phyloP scores from a whole-genome alignment of 2,329 filamentous ascomycete species.

The Dactylellina haptotyla region DNA sequence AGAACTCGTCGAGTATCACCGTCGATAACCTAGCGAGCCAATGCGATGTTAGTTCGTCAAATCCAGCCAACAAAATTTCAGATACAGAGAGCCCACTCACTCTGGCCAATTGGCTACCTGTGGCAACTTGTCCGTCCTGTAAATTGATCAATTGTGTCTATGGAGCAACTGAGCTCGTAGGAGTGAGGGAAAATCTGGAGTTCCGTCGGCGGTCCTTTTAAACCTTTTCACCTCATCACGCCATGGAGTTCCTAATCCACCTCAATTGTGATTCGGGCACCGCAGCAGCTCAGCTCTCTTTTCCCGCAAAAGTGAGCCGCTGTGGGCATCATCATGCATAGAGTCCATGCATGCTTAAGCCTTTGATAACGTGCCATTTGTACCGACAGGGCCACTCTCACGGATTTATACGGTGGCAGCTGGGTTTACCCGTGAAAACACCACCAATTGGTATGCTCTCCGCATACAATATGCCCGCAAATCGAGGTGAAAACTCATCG shows the following conservation, averaged over 20 bases:
- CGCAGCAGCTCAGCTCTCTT: slow-evolving; percentile 4
- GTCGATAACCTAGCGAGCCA: too few species aligned
- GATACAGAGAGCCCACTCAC: neutral
- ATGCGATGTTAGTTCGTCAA: too few species aligned
- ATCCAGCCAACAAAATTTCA: too few species aligned
- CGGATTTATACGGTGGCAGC: neutral
- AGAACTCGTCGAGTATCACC: too few species aligned
- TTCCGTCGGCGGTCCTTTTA: slow-evolving; percentile 3
- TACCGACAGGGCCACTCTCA: slow-evolving; percentile 13
- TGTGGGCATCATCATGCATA: slow-evolving; percentile 45
- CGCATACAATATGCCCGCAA: neutral
- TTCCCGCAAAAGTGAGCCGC: slow-evolving; percentile 11
- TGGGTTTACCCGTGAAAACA: neutral
- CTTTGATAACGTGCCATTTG: slow-evolving; percentile 46
- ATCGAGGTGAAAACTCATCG: neutral
- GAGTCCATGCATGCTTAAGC: slow-evolving; percentile 19
- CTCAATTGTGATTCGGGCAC: slow-evolving; percentile 9
- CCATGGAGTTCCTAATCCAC: slow-evolving; percentile 1
- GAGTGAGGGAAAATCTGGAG: neutral
- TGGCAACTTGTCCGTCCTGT: neutral
- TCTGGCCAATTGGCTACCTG: neutral
- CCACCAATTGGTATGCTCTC: neutral
- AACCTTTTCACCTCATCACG: slow-evolving; percentile 28
- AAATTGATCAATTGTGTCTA: neutral
- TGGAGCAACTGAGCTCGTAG: neutral